Evolutionary conservation across 805 yeast species (phyloP).

Genomic region (Naumovozyma castellii): DNA sequence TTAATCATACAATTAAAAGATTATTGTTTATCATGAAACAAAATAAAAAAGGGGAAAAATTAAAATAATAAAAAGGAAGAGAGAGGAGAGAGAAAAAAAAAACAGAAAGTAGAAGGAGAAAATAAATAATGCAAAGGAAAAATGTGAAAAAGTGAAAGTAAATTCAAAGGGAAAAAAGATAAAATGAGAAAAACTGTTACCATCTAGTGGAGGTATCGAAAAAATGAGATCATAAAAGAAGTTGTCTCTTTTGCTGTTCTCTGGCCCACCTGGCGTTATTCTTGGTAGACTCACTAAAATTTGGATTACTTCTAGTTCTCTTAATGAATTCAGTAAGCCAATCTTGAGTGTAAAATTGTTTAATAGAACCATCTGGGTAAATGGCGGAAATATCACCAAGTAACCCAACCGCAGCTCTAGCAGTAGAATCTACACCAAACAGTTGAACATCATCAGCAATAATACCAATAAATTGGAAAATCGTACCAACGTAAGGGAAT

Average conservation of each 20-base stretch:
- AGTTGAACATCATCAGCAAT: conserved; percentile 53
- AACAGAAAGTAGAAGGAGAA: conserved; percentile 16
- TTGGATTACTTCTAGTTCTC: conserved; percentile 54
- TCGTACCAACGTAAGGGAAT: conserved; percentile 53
- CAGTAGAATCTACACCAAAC: conserved; percentile 55
- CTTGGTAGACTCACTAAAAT: conserved; percentile 56
- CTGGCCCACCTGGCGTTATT: conserved; percentile 98
- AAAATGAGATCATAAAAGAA: conserved; percentile 12
- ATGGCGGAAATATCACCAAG: conserved; percentile 88
- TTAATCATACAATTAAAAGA: conserved; percentile 1
- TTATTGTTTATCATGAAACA: neutral
- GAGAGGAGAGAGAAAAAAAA: conserved; percentile 1
- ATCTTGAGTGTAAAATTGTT: conserved; percentile 52
- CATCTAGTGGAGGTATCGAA: conserved; percentile 3
- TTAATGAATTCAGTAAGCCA: conserved; percentile 78
- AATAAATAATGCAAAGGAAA: neutral
- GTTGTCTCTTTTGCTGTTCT: conserved; percentile 42
- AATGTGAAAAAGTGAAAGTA: neutral
- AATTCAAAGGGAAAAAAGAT: neutral
- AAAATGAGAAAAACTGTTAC: neutral
- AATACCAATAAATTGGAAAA: conserved; percentile 57
- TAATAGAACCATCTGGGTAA: conserved; percentile 69
- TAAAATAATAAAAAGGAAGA: conserved; percentile 3
- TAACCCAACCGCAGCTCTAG: conserved; percentile 80
- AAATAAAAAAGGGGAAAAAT: conserved; percentile 1